A percentile compares a stretch with the other conserved stretches of the same genome.
phyloP scores from a whole-genome alignment of 768 basidiomycete genomes.

The Hysterangium stoloniferum region DNA sequence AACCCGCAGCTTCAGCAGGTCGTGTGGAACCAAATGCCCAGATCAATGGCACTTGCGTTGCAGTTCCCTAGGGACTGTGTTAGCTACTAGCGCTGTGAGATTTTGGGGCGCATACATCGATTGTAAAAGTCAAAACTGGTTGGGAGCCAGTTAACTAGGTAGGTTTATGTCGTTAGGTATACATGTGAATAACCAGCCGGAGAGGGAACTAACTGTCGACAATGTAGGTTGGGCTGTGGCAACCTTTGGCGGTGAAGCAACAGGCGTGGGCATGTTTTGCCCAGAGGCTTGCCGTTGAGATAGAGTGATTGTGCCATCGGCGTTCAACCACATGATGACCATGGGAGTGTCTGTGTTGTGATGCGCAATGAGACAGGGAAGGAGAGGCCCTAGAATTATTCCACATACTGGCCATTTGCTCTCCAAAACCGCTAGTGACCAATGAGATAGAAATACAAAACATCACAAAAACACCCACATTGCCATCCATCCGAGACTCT shows the following conservation, averaged over 20 bases:
- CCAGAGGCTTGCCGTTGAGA: slow-evolving; percentile 52
- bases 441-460: not conserved
- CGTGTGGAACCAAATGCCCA: slow-evolving; percentile 48
- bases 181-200: not conserved
- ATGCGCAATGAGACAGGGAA: not conserved
- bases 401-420: slow-evolving; percentile 33
- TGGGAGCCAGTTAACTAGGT: slow-evolving; percentile 25
- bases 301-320: slow-evolving; percentile 52
- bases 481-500: slow-evolving; percentile 49
- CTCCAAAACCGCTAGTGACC: slow-evolving; percentile 51
- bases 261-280: slow-evolving; percentile 51
- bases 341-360: slow-evolving; percentile 38
- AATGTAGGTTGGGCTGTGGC: slow-evolving; percentile 34
- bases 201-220: slow-evolving; percentile 32
- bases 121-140: slow-evolving; percentile 42
- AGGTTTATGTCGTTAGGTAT: not conserved
- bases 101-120: slow-evolving; percentile 33
- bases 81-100: not conserved
- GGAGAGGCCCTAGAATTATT: no score
- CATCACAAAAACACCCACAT: slow-evolving; percentile 31
- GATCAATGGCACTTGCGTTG: slow-evolving; percentile 40
- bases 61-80: slow-evolving; percentile 14
- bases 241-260: slow-evolving; percentile 40
- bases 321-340: slow-evolving; percentile 70
- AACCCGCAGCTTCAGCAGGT: slow-evolving; percentile 39